A percentile compares a stretch with the other conserved stretches of the same genome.
phyloP scores from a whole-genome alignment of 2,329 filamentous ascomycete genomes.

The Diaporthe sp. region DNA sequence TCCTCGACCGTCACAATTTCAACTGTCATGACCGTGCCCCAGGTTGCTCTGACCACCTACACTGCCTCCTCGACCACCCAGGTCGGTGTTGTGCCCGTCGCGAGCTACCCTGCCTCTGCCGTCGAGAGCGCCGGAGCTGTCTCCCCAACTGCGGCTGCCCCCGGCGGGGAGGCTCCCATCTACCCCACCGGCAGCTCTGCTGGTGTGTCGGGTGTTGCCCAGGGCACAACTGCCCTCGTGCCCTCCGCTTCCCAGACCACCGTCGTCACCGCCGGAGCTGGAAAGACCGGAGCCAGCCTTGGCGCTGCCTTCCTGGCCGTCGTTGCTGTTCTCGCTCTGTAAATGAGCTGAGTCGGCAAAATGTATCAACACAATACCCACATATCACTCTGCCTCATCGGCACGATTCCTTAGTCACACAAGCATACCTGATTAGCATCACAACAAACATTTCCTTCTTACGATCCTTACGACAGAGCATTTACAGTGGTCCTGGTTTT shows the following conservation, averaged over 20 bases:
- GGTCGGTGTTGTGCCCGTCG: slow-evolving; percentile 58
- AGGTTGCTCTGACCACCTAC: slow-evolving; percentile 63
- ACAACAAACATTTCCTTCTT: slow-evolving; percentile 60
- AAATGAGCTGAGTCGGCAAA: slow-evolving; percentile 49
- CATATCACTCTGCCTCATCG: slow-evolving; percentile 24
- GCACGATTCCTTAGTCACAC: slow-evolving; percentile 30
- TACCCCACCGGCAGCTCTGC: slow-evolving; percentile 44
- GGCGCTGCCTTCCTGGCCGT: slow-evolving; percentile 60
- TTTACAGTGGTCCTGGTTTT: slow-evolving; percentile 47
- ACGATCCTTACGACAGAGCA: slow-evolving; percentile 68
- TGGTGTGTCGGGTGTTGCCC: slow-evolving; percentile 44
- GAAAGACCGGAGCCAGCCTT: slow-evolving; percentile 57
- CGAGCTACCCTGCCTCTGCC: slow-evolving; percentile 49
- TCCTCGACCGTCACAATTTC: slow-evolving; percentile 44
- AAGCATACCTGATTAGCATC: slow-evolving; percentile 31
- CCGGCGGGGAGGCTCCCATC: slow-evolving; percentile 44
- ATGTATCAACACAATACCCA: slow-evolving; percentile 25
- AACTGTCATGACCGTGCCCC: slow-evolving; percentile 65
- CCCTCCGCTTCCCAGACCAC: slow-evolving; percentile 49
- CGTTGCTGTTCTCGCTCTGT: slow-evolving; percentile 59
- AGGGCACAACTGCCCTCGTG: slow-evolving; percentile 53
- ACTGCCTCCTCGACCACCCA: slow-evolving; percentile 46
- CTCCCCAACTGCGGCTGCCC: slow-evolving; percentile 44
- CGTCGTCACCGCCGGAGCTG: slow-evolving; percentile 50
- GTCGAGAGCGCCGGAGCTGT: slow-evolving; percentile 44